Evolutionary conservation across 2,329 filamentous ascomycete genomes (phyloP).

Genomic region (Aspergillus phoenicis): DNA sequence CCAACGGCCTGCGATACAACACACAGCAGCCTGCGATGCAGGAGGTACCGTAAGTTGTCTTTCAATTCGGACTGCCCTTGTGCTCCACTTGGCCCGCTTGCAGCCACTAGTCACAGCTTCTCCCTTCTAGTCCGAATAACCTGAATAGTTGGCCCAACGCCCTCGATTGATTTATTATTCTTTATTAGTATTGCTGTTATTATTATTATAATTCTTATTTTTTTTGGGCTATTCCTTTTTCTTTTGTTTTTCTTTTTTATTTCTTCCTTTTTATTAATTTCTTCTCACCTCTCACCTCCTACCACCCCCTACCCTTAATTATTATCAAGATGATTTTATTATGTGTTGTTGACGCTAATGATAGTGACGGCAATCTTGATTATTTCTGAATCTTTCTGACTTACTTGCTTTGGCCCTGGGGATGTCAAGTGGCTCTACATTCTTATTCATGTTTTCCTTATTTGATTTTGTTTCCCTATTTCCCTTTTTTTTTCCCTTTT

Average conservation of each 20-base stretch:
- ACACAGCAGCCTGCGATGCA: slow-evolving; percentile 54
- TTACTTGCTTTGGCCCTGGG: no score
- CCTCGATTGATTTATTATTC: not conserved
- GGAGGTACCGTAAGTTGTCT: slow-evolving; percentile 59
- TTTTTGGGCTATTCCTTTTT: not conserved
- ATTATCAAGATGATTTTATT: no score
- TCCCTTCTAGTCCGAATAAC: slow-evolving; percentile 37
- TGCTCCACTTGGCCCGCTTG: slow-evolving; percentile 35
- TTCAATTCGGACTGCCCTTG: slow-evolving; percentile 40
- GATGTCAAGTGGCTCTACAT: not conserved
- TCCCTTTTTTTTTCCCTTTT: not conserved
- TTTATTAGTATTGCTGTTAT: not conserved
- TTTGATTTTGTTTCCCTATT: not conserved
- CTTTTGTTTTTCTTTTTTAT: not conserved
- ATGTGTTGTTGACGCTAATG: no score
- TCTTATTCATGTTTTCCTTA: slow-evolving; percentile 6
- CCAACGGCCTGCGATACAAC: slow-evolving; percentile 55
- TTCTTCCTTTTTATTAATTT: not conserved
- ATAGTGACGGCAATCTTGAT: no score
- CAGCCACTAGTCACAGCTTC: slow-evolving; percentile 34
- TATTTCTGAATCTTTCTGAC: no score
- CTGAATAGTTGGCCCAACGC: slow-evolving; percentile 21
- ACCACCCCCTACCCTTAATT: no score
- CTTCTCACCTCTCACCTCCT: not conserved
- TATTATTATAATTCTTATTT: not conserved